A percentile compares a stretch with the other conserved stretches of the same genome.
Conservation (phyloP, 371 early-diverging fungal species). For the Mucor circinelloides region DNA sequence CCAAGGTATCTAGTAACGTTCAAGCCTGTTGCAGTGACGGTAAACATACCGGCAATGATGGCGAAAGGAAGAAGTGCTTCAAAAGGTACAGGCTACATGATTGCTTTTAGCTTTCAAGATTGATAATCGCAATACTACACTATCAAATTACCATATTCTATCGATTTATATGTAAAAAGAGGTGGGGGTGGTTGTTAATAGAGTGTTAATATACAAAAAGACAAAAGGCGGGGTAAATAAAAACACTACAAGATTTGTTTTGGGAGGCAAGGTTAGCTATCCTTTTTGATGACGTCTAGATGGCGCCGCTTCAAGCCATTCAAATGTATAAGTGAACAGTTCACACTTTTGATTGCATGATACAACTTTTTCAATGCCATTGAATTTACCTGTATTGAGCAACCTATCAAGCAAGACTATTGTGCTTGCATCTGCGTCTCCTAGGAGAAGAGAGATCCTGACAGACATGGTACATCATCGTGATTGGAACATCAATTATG, state of each 20-base stretch:
- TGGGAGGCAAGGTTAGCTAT: neutral
- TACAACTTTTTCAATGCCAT: constrained; percentile 10
- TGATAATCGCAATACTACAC: neutral
- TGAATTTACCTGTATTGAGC: constrained; percentile 25
- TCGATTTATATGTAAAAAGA: constrained; percentile 6
- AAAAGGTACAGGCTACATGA: constrained; percentile 54
- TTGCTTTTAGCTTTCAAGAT: neutral
- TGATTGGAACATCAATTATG: too few relatives aligned
- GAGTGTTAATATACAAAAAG: constrained; percentile 4
- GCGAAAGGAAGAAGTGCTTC: constrained; percentile 54
- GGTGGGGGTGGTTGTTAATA: constrained; percentile 9
- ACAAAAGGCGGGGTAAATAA: constrained; percentile 5
- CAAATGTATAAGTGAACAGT: neutral
- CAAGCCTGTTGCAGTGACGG: constrained; percentile 45
- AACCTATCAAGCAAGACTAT: constrained; percentile 51
- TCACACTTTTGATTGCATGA: neutral
- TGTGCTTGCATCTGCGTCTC: constrained; percentile 83
- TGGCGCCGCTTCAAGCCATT: neutral
- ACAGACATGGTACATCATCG: constrained; percentile 48
- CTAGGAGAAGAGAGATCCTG: constrained; percentile 79
- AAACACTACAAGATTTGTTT: neutral
- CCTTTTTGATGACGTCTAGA: constrained; percentile 12
- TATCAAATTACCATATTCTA: neutral
- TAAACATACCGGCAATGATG: constrained; percentile 46
- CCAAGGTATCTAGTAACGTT: constrained; percentile 38